phyloP scores from a whole-genome alignment of 805 yeast species.

The Candida suzukii region DNA sequence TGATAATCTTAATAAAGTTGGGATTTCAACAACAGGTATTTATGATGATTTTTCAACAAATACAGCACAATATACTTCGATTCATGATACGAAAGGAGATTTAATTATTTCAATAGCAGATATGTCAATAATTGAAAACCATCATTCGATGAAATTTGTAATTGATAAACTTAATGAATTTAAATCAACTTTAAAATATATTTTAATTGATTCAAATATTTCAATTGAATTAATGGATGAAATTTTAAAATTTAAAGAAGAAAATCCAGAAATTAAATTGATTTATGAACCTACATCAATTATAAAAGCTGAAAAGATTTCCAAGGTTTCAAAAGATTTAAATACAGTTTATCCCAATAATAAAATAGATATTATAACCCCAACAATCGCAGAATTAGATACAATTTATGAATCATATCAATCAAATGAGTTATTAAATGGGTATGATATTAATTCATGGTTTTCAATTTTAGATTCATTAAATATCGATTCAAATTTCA shows the following conservation, averaged over 20 bases:
- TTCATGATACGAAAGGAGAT: conserved; percentile 54
- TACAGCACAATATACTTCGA: conserved; percentile 72
- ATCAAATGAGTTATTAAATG: conserved; percentile 30
- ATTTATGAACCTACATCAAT: conserved; percentile 76
- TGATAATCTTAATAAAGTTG: conserved; percentile 17
- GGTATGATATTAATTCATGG: conserved; percentile 52
- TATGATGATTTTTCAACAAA: conserved; percentile 13
- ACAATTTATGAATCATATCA: conserved; percentile 46
- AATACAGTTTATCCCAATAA: conserved; percentile 43
- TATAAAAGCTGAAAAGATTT: conserved; percentile 49
- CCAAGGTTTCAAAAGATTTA: conserved; percentile 16
- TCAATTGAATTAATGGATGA: conserved; percentile 33
- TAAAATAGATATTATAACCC: conserved; percentile 46
- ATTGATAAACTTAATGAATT: conserved; percentile 29
- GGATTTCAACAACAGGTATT: conserved; percentile 35
- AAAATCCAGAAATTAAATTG: conserved; percentile 23
- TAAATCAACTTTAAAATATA: conserved; percentile 33
- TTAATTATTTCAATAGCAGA: conserved; percentile 76
- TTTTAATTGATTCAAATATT: conserved; percentile 67
- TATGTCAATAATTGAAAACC: conserved; percentile 65
- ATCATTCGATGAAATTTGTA: conserved; percentile 36
- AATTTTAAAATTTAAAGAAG: conserved; percentile 23
- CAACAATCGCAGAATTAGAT: conserved; percentile 59
- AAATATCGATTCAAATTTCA: conserved; percentile 37
- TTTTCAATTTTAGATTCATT: conserved; percentile 64